A percentile compares a stretch with the other conserved stretches of the same genome.
Conservation (phyloP, 179 eudicot genomes). For the Silene vulgaris region DNA sequence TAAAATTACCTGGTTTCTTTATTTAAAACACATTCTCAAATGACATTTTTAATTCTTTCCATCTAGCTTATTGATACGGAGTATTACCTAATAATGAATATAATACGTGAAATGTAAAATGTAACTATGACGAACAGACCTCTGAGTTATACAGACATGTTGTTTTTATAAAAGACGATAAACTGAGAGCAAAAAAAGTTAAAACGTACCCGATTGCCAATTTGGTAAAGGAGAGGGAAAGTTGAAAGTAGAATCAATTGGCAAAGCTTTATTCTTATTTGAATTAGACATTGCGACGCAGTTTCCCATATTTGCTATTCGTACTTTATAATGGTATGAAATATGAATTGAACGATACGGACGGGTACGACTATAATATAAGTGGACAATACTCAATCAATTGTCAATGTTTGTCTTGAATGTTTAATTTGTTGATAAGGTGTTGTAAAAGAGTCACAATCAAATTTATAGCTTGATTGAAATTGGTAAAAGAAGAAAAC, state of each 20-base stretch:
- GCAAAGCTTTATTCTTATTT: background rate
- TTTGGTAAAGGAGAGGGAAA: constrained; percentile 5
- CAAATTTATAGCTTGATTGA: background rate
- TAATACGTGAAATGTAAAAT: too few species aligned
- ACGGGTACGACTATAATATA: too few species aligned
- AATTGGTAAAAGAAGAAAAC: background rate
- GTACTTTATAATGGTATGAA: background rate
- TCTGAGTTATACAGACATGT: background rate
- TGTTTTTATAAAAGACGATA: background rate
- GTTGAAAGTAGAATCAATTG: background rate
- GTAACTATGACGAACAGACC: too few species aligned
- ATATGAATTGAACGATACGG: too few species aligned
- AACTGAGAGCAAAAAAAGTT: background rate
- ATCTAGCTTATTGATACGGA: too few species aligned
- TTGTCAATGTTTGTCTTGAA: background rate
- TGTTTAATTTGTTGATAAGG: background rate
- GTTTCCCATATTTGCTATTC: background rate
- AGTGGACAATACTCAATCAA: background rate
- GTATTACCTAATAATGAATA: too few species aligned
- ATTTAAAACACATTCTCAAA: too few species aligned
- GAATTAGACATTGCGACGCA: background rate
- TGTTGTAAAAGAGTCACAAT: background rate
- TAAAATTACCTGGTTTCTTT: too few species aligned
- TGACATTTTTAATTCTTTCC: too few species aligned
- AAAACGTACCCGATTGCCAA: background rate